Conservation (phyloP, 257 asterid species). For the Solanum appendiculatum region DNA sequence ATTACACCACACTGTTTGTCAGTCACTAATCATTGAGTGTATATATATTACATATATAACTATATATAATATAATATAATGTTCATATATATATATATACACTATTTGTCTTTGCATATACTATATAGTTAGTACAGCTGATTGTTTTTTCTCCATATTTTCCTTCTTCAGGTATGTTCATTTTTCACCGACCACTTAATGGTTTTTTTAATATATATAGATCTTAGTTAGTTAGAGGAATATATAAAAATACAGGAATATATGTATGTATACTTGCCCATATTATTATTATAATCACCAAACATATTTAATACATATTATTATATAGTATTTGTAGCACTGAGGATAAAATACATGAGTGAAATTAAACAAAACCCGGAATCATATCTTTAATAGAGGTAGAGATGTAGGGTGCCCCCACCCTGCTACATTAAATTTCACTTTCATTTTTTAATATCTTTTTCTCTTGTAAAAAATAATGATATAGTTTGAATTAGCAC, state of each 20-base stretch:
- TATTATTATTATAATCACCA: neutral
- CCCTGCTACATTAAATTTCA: neutral
- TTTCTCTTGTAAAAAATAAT: neutral
- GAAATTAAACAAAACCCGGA: neutral
- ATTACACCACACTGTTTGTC: neutral
- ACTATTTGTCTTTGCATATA: neutral
- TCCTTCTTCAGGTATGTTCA: neutral
- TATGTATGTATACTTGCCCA: neutral
- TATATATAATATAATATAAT: neutral
- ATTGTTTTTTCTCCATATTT: too few relatives aligned
- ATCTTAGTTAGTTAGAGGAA: neutral
- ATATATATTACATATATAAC: neutral
- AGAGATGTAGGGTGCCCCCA: neutral
- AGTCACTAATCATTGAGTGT: neutral
- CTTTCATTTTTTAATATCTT: neutral
- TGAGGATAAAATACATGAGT: neutral
- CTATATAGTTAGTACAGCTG: neutral
- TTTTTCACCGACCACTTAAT: neutral
- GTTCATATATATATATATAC: too few relatives aligned
- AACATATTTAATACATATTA: neutral
- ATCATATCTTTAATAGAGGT: neutral
- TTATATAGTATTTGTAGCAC: neutral
- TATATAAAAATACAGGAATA: neutral
- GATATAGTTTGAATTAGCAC: too few relatives aligned
- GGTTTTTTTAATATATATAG: neutral